Conservation (phyloP, 768 basidiomycete genomes). For the Boletus tomentosulus region DNA sequence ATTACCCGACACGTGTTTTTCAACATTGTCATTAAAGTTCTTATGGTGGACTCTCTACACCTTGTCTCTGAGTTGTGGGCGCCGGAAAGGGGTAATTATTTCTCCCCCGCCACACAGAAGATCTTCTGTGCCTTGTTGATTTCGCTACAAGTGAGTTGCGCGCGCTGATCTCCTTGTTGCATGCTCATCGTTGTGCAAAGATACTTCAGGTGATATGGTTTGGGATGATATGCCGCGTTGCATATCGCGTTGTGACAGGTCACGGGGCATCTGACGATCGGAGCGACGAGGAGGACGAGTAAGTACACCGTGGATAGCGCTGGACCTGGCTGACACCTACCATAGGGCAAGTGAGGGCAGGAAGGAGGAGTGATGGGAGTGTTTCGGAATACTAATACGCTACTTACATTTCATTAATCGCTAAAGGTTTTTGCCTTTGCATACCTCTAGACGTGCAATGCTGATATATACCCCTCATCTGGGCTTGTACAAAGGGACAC, state of each 20-base stretch:
- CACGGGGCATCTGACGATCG: conserved; percentile 77
- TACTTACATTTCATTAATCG: conserved; percentile 24
- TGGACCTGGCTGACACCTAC: conserved; percentile 9
- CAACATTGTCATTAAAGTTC: conserved; percentile 61
- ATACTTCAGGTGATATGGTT: conserved; percentile 83
- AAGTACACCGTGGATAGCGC: conserved; percentile 15
- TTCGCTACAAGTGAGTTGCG: conserved; percentile 51
- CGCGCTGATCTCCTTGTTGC: background rate
- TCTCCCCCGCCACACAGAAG: conserved; percentile 41
- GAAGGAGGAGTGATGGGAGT: conserved; percentile 25
- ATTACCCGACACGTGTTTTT: conserved; percentile 86
- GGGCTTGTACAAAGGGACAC: conserved; percentile 10
- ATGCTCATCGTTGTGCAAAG: conserved; percentile 34
- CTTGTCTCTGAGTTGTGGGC: conserved; percentile 55
- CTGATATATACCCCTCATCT: conserved; percentile 27
- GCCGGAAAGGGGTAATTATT: conserved; percentile 52
- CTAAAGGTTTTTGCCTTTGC: conserved; percentile 17
- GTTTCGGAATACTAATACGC: conserved; percentile 20
- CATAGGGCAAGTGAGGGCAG: conserved; percentile 13
- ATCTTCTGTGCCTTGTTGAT: conserved; percentile 54
- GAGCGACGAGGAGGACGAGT: conserved; percentile 77
- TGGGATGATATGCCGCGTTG: conserved; percentile 76
- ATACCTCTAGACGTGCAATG: conserved; percentile 21
- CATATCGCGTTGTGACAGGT: conserved; percentile 74
- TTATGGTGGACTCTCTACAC: conserved; percentile 46